A percentile compares a stretch with the other conserved stretches of the same genome.
These are phyloP conservation scores for Rhododendron ferrugineum DNA, from an alignment of 148 eudicot species.

Conservation along the genomic window DNA sequence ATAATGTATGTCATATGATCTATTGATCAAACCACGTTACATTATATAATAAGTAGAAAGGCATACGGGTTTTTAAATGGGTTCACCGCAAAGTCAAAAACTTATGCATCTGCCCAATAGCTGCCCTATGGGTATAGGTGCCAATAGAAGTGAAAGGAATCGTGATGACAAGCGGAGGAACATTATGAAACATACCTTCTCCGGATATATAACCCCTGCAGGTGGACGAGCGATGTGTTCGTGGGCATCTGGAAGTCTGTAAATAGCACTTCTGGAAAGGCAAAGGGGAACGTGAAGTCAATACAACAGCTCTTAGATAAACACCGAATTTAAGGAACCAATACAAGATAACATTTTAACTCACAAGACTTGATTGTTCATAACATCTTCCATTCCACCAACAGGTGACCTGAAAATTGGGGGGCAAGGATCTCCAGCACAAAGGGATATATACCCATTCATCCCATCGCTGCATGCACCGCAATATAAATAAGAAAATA, in stretches of 20 bases:
- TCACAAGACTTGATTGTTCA: conserved; percentile 89
- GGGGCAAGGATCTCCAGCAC: conserved; percentile 94
- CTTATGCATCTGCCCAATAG: background rate
- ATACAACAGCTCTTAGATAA: background rate
- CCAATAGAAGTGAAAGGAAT: background rate
- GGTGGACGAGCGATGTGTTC: conserved; percentile 69
- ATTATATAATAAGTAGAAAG: background rate
- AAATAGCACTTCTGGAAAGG: conserved; percentile 68
- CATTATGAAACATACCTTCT: conserved; percentile 40
- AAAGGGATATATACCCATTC: conserved; percentile 90
- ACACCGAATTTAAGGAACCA: background rate
- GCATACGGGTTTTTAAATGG: background rate
- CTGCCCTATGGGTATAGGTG: background rate
- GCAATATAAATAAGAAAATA: conserved; percentile 36
- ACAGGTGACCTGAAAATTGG: conserved; percentile 86
- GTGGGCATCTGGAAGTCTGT: conserved; percentile 82
- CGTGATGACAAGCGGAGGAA: background rate
- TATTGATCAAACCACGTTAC: background rate
- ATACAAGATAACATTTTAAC: conserved; percentile 11
- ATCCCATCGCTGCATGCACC: conserved; percentile 82
- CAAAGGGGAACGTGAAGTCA: background rate
- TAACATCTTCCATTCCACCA: conserved; percentile 70
- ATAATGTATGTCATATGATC: background rate
- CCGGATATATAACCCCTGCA: conserved; percentile 63
- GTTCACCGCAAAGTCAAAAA: background rate